These are phyloP conservation scores for Xylariaceae sp. DNA, from an alignment of 2,329 filamentous ascomycete species.

Conservation along the genomic window DNA sequence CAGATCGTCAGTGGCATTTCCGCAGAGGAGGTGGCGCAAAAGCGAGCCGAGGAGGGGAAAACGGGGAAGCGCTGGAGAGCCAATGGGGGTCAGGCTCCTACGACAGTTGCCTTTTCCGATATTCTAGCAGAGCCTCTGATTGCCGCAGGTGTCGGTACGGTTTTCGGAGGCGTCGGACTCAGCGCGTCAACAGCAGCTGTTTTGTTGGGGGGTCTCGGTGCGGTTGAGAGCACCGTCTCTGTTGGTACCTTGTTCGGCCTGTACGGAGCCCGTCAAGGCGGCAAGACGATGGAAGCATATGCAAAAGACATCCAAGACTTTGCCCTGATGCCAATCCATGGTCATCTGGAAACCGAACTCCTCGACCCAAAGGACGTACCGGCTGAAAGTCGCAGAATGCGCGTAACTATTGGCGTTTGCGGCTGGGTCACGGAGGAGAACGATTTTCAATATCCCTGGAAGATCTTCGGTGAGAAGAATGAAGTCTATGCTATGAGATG, in stretches of 20 bases:
- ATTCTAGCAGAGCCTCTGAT: conserved; percentile 72
- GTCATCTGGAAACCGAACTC: conserved; percentile 38
- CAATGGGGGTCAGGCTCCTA: conserved; percentile 53
- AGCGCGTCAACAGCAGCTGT: conserved; percentile 70
- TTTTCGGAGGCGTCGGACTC: conserved; percentile 74
- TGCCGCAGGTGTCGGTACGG: conserved; percentile 72
- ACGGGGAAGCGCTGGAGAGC: conserved; percentile 49
- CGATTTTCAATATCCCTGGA: conserved; percentile 76
- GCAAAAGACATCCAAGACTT: conserved; percentile 84
- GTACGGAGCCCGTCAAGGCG: conserved; percentile 79
- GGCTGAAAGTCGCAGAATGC: conserved; percentile 62
- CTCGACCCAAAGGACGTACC: conserved; percentile 49
- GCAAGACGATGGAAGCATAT: conserved; percentile 85
- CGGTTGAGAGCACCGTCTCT: conserved; percentile 74
- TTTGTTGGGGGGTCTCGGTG: conserved; percentile 72
- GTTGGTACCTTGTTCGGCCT: conserved; percentile 87
- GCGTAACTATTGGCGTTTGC: conserved; percentile 77
- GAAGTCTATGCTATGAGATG: conserved; percentile 83
- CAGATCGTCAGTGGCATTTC: conserved; percentile 69
- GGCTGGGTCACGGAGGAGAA: conserved; percentile 75
- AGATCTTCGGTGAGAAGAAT: conserved; percentile 63
- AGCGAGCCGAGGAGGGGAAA: conserved; percentile 61
- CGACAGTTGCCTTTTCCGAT: conserved; percentile 30
- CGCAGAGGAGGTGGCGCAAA: conserved; percentile 60
- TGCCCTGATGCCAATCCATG: conserved; percentile 72